Evolutionary conservation across 768 basidiomycete species (phyloP).

Genomic region (Candolleomyces eurysporus): DNA sequence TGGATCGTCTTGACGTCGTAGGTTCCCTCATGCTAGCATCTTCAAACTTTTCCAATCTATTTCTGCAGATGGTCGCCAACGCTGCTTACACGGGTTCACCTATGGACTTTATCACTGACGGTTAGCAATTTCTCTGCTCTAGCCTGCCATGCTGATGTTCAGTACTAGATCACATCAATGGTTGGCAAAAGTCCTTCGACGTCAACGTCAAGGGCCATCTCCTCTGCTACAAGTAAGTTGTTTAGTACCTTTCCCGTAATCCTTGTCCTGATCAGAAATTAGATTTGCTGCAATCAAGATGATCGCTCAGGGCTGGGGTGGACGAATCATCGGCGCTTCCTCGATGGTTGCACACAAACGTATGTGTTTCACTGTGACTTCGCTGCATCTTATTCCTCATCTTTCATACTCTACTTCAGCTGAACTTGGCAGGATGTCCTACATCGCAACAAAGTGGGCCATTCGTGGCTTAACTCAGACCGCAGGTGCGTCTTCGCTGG

Average conservation of each 20-base stretch:
- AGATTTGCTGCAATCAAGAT: constrained; percentile 30
- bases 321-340: constrained; percentile 38
- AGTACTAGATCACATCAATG: constrained; percentile 10
- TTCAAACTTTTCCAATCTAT: too few relatives aligned
- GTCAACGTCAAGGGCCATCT: constrained; percentile 32
- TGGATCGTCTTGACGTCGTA: constrained; percentile 26
- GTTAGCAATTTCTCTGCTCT: neutral
- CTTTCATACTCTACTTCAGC: neutral
- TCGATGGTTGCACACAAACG: constrained; percentile 38
- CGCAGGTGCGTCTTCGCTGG: constrained; percentile 22
- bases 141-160: neutral
- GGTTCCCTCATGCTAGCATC: neutral
- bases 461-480: constrained; percentile 40
- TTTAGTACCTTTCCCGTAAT: neutral
- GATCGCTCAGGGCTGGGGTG: constrained; percentile 39
- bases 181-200: constrained; percentile 26
- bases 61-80: constrained; percentile 34
- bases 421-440: constrained; percentile 14
- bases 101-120: constrained; percentile 7
- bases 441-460: constrained; percentile 41
- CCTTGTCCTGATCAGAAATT: neutral
- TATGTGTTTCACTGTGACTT: neutral
- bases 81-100: constrained; percentile 15
- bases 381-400: neutral
- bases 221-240: constrained; percentile 34